Evolutionary conservation across 2,329 filamentous ascomycete species (phyloP), one percentile per base, ranked within the genome.

Genomic region (Metarhizium sp.): DNA sequence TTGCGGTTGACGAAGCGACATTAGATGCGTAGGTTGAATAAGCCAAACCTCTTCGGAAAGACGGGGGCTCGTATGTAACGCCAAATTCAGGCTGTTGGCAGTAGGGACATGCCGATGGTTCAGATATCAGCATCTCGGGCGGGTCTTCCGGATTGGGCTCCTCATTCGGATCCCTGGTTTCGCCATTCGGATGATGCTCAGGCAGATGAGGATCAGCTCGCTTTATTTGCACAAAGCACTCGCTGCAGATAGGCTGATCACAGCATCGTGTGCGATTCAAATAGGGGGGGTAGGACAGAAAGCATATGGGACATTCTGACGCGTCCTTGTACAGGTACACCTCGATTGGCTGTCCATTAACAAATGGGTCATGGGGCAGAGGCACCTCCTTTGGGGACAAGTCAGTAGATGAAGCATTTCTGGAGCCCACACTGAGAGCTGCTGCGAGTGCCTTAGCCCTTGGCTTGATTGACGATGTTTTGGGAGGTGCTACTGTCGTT

Each of bases 161-260:
- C 46, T 71, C 61, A 34, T 66, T 71, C 1, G 71, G 68, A 45
- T 72, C 65, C 52, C 70, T 64, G 10, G 67, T 63, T 53, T 70
- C 63, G 18, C 69, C 71, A 51, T 80, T 74, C n/a, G 77, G 79
- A 57, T 80, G 76, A 65, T 94, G 89, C 67, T 96, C 90, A 1
- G 90, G 90, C 43, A 91, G 84, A 68, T 96, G 90, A 10, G 91
- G 92, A 60, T 99, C 92, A 4, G 91, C 86, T 46, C 94, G 84
- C 69, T 96, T 97, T 68, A 99, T 99, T 70, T 99, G 94, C 4
- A 99, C 94, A 65, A 99, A 99, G 70, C 94, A 99, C 73, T 99
- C 94, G 46, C 92, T 97, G 73, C 94, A 99, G 59, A 99, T 97
- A 6, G 88, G 80, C 68, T 99, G 94, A 64, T 96, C 91, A 70